Conservation (phyloP, 2,329 filamentous ascomycete genomes). For the Apiospora rasikravindrae region DNA sequence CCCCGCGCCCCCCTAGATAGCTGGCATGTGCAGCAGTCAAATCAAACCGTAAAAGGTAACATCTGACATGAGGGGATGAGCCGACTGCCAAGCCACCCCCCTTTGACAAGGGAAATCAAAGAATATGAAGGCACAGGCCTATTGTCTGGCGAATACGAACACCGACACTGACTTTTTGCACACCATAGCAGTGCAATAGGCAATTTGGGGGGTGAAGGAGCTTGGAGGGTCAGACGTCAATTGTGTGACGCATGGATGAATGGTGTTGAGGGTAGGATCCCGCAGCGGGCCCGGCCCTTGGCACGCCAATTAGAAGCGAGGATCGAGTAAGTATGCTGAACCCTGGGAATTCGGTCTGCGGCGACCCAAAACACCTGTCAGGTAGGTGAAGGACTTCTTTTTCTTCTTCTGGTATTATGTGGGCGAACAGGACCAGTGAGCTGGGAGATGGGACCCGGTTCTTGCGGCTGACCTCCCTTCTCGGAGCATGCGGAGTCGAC, state of each 20-base stretch:
- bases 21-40: not conserved
- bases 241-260: conserved; percentile 13
- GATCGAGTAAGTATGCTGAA: not conserved
- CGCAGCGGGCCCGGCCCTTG: not conserved
- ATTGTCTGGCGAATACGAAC: not conserved
- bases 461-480: not conserved
- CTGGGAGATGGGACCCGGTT: not conserved
- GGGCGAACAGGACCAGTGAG: not conserved
- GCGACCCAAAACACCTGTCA: not conserved
- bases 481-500: conserved; percentile 4
- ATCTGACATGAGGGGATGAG: not conserved
- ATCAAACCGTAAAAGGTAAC: not conserved
- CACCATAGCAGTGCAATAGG: not conserved
- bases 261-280: conserved; percentile 1
- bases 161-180: not conserved
- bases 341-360: not conserved
- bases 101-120: not conserved
- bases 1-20: not conserved
- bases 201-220: not conserved
- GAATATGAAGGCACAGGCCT: not conserved
- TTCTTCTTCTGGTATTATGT: not conserved
- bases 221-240: conserved; percentile 15
- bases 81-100: not conserved
- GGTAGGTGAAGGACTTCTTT: not conserved
- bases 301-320: not conserved